Evolutionary conservation across 2,329 filamentous ascomycete species (phyloP).

Genomic region (Epichloe brachyelytri): DNA sequence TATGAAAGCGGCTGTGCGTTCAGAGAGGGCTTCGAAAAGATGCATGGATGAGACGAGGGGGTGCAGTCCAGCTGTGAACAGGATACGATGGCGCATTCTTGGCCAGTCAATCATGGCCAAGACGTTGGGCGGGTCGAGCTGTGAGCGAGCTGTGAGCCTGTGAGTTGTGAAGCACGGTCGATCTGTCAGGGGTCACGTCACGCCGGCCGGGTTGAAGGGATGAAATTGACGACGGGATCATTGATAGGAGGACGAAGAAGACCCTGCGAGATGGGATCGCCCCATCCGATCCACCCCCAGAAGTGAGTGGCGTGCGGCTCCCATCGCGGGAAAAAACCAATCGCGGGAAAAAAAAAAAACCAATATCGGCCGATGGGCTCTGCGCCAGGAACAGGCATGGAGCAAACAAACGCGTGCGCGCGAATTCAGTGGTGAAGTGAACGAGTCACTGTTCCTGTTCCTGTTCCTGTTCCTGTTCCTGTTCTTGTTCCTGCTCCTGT

Average conservation of each 20-base stretch:
- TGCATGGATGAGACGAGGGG: not conserved
- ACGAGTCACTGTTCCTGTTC: not conserved
- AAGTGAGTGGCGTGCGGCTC: not conserved
- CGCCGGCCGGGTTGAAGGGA: too few relatives aligned
- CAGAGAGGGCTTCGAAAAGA: not conserved
- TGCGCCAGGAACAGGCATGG: not conserved
- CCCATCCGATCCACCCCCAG: not conserved
- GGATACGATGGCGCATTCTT: not conserved
- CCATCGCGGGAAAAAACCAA: not conserved
- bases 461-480: not conserved
- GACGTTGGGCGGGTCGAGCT: not conserved
- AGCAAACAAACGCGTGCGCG: not conserved
- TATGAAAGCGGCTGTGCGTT: slow-evolving; percentile 1
- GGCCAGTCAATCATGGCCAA: not conserved
- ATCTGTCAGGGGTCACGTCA: not conserved
- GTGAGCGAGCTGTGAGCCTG: too few relatives aligned
- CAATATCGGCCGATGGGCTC: too few relatives aligned
- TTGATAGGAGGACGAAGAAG: too few relatives aligned
- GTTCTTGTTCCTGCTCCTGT: not conserved
- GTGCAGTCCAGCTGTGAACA: not conserved
- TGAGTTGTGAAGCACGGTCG: not conserved
- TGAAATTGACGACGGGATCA: not conserved
- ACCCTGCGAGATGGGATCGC: too few relatives aligned
- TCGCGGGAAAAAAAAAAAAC: not conserved
- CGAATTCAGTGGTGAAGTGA: not conserved